Evolutionary conservation across 2,329 filamentous ascomycete genomes (phyloP).

Genomic region (Teratosphaeria viscida): DNA sequence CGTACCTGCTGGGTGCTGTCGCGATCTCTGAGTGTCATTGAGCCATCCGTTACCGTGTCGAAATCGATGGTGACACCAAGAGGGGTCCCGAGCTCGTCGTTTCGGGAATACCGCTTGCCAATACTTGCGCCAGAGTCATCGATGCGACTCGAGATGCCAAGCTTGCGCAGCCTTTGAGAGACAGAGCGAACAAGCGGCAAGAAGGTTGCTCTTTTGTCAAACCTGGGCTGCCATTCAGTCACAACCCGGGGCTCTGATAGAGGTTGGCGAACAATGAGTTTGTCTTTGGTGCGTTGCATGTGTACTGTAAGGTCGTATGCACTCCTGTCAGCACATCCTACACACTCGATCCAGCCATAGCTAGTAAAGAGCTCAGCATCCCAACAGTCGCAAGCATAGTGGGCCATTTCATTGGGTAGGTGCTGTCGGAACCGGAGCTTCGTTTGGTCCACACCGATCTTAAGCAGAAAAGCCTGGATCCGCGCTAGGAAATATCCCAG

Average conservation of each 20-base stretch:
- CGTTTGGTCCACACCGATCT: constrained; percentile 72
- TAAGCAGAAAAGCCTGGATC: constrained; percentile 81
- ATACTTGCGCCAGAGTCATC: constrained; percentile 88
- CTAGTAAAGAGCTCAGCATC: constrained; percentile 87
- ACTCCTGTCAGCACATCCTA: constrained; percentile 90
- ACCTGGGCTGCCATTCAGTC: constrained; percentile 77
- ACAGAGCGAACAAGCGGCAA: constrained; percentile 62
- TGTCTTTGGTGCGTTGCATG: constrained; percentile 80
- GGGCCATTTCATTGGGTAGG: constrained; percentile 83
- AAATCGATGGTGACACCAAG: constrained; percentile 93
- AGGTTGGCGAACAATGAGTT: constrained; percentile 74
- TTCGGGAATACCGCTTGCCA: constrained; percentile 87
- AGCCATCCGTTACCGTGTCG: constrained; percentile 80
- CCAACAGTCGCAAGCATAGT: constrained; percentile 97
- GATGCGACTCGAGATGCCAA: constrained; percentile 71
- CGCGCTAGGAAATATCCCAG: constrained; percentile 94
- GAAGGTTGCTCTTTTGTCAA: constrained; percentile 91
- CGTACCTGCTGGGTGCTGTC: constrained; percentile 88
- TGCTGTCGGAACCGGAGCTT: constrained; percentile 97
- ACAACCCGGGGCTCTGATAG: constrained; percentile 67
- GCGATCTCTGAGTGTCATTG: constrained; percentile 78
- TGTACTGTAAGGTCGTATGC: constrained; percentile 92
- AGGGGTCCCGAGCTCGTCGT: constrained; percentile 90
- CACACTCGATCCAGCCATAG: constrained; percentile 96
- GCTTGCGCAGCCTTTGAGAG: constrained; percentile 62